phyloP scores from a whole-genome alignment of 805 yeast species.

The Danielia oregonensis region DNA sequence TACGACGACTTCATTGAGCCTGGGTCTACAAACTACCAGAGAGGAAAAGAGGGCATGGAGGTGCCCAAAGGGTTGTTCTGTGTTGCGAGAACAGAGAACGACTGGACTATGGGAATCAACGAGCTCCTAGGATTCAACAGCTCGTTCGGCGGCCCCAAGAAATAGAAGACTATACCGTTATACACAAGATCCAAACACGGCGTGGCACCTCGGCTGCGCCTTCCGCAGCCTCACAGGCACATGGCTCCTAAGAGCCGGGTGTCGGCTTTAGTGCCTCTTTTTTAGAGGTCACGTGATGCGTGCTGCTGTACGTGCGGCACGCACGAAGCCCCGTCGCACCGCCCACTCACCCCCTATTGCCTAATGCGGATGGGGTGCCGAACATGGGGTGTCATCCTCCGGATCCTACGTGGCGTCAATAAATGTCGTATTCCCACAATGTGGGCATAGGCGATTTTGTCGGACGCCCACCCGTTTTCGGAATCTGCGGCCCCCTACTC shows the following conservation, averaged over 20 bases:
- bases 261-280: no score
- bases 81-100: slow-evolving; percentile 75
- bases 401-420: neutral
- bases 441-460: no score
- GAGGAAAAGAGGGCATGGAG: slow-evolving; percentile 5
- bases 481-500: no score
- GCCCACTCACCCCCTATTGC: neutral
- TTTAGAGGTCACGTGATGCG: no score
- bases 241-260: no score
- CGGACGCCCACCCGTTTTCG: no score
- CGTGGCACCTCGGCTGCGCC: slow-evolving; percentile 1
- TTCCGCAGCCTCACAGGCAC: neutral
- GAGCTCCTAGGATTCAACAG: slow-evolving; percentile 86
- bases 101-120: slow-evolving; percentile 90
- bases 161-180: no score
- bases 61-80: slow-evolving; percentile 72
- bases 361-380: neutral
- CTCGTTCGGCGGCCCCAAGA: slow-evolving; percentile 52
- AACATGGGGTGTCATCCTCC: neutral
- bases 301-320: no score
- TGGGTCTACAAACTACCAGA: slow-evolving; percentile 9
- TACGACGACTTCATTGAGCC: slow-evolving; percentile 20
- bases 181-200: no score
- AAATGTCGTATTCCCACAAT: no score
- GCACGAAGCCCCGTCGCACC: neutral